These are phyloP conservation scores for Mucor lusitanicus DNA, from an alignment of 371 early-diverging fungal species.

Conservation along the genomic window DNA sequence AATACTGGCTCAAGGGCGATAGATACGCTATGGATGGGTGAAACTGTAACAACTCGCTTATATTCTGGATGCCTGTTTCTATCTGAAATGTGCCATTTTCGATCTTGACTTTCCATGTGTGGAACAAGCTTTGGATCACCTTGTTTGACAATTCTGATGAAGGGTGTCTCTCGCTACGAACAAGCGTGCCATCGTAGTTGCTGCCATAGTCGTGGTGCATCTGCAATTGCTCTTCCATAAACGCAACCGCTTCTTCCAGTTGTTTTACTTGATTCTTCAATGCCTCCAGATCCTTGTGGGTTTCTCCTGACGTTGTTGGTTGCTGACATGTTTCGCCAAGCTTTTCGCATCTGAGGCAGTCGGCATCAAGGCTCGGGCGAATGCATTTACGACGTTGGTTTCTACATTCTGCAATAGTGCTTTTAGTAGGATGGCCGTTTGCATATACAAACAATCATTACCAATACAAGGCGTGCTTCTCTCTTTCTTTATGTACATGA, in stretches of 20 bases:
- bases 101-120: constrained; percentile 11
- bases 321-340: constrained; percentile 11
- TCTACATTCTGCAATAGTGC: constrained; percentile 16
- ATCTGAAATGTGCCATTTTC: constrained; percentile 17
- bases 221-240: constrained; percentile 6
- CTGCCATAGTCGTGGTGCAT: background rate
- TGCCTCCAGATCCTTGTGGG: background rate
- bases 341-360: constrained; percentile 12
- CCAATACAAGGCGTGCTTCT: constrained; percentile 4
- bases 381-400: constrained; percentile 21
- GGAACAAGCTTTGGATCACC: background rate
- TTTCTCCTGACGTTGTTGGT: background rate
- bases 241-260: background rate
- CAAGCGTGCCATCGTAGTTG: background rate
- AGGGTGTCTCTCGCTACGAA: background rate
- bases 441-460: background rate
- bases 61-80: constrained; percentile 19
- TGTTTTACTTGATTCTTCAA: background rate
- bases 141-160: background rate
- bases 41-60: constrained; percentile 13
- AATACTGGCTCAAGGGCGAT: background rate
- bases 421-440: background rate
- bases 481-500: background rate
- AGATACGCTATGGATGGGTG: constrained; percentile 3
- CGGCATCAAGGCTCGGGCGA: background rate